A percentile compares a stretch with the other conserved stretches of the same genome.
phyloP scores from a whole-genome alignment of 768 basidiomycete genomes.

The Russula virescens region DNA sequence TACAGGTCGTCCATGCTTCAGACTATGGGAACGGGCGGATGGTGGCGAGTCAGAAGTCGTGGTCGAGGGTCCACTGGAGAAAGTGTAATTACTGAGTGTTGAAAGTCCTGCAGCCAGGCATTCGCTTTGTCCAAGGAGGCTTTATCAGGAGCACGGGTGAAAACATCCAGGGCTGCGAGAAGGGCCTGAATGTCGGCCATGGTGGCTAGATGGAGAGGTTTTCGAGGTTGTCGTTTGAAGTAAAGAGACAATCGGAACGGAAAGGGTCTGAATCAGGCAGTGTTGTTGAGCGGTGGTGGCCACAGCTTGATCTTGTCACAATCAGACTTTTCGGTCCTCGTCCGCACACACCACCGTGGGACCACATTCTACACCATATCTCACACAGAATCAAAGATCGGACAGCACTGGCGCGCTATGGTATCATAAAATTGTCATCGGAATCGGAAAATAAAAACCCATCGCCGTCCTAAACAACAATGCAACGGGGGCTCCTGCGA shows the following conservation, averaged over 20 bases:
- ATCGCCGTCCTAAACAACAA: constrained; percentile 8
- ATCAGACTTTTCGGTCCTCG: no score
- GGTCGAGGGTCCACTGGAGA: constrained; percentile 56
- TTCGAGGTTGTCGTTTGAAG: no score
- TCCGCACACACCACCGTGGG: no score
- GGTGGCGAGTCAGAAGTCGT: constrained; percentile 59
- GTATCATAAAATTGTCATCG: constrained; percentile 27
- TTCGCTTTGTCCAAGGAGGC: constrained; percentile 80
- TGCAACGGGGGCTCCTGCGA: constrained; percentile 7
- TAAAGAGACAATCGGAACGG: no score
- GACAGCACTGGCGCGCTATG: constrained; percentile 15
- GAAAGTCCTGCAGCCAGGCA: constrained; percentile 95
- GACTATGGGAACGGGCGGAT: constrained; percentile 66
- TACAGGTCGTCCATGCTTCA: constrained; percentile 96
- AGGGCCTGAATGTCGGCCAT: constrained; percentile 72
- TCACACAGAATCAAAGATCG: constrained; percentile 14
- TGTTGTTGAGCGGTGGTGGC: no score
- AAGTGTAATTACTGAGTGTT: constrained; percentile 94
- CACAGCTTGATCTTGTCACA: no score
- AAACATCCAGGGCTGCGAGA: constrained; percentile 73
- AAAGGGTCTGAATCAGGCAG: no score
- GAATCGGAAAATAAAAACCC: constrained; percentile 9
- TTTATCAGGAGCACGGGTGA: constrained; percentile 78
- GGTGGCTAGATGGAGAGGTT: not conserved
- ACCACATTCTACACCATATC: not conserved